A percentile compares a stretch with the other conserved stretches of the same genome.
Conservation (phyloP, 139 green algal species). For the Spirogloea muscicola region DNA sequence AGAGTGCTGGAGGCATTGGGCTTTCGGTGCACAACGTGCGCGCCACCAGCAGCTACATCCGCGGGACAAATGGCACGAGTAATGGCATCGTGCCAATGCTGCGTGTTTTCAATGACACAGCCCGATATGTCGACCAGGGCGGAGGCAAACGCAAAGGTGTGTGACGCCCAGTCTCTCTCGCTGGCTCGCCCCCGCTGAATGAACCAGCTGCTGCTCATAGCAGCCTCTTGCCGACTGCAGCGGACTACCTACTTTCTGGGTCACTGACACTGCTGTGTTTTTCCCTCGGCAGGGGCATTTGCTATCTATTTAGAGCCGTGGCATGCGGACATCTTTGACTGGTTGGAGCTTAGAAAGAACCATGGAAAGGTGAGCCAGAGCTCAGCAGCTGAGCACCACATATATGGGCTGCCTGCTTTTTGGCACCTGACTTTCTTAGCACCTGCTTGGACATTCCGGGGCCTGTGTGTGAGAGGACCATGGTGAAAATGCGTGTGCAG, state of each 20-base stretch:
- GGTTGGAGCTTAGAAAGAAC: conserved; percentile 97
- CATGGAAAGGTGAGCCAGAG: conserved; percentile 88
- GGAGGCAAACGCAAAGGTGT: conserved; percentile 92
- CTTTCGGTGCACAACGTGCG: conserved; percentile 96
- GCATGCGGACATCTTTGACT: conserved; percentile 95
- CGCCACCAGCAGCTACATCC: conserved; percentile 88
- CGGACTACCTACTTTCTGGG: no score
- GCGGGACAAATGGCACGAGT: conserved; percentile 94
- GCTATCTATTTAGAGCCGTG: conserved; percentile 97
- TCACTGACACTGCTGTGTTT: conserved; percentile 7
- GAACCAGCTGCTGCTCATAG: neutral
- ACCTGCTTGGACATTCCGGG: conserved; percentile 1
- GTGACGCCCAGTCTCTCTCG: neutral
- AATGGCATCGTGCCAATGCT: conserved; percentile 99
- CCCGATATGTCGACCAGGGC: conserved; percentile 87
- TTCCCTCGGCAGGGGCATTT: conserved; percentile 44
- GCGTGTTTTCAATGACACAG: conserved; percentile 98
- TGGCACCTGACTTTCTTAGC: neutral
- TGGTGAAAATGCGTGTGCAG: conserved; percentile 27
- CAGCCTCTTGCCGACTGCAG: no score
- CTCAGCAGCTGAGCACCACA: neutral
- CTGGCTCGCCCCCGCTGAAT: neutral
- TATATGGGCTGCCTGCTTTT: neutral
- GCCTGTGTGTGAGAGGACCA: no score
- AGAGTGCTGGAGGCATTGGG: conserved; percentile 88